Evolutionary conservation across 2,329 filamentous ascomycete genomes (phyloP).

Genomic region (Aspergillus neoniger): DNA sequence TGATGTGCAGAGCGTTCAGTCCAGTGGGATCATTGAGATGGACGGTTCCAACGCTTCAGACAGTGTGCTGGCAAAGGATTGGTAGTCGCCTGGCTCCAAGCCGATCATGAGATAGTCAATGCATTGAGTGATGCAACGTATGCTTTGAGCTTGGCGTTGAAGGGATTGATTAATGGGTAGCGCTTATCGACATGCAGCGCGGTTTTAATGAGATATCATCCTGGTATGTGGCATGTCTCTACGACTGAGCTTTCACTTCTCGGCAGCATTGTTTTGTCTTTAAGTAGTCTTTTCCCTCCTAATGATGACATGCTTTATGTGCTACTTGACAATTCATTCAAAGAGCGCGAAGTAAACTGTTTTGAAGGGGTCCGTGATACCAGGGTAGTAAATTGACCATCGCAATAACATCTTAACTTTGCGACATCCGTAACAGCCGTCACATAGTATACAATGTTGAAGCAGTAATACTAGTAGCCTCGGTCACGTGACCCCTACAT

Average conservation of each 20-base stretch:
- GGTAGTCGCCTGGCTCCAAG: constrained; percentile 4
- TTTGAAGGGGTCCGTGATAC: constrained; percentile 17
- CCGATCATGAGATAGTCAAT: not conserved
- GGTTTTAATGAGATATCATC: not conserved
- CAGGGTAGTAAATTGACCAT: not conserved
- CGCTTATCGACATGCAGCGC: not conserved
- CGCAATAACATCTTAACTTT: not conserved
- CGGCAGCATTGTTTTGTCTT: not conserved
- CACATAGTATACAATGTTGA: constrained; percentile 61
- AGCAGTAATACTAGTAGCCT: too few relatives aligned
- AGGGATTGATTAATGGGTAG: not conserved
- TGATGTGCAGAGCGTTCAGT: constrained; percentile 40
- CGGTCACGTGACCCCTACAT: too few relatives aligned
- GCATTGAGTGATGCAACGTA: constrained; percentile 1
- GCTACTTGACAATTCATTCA: not conserved
- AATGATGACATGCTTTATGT: not conserved
- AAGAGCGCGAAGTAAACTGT: constrained; percentile 17
- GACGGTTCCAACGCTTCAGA: constrained; percentile 25
- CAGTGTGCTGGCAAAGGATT: constrained; percentile 25
- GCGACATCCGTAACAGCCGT: constrained; percentile 17
- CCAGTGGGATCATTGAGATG: constrained; percentile 34
- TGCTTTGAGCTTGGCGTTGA: not conserved
- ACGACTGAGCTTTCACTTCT: not conserved
- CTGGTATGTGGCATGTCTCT: not conserved
- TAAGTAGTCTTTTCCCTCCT: not conserved